Conservation (phyloP, 78 protist genomes). For the Planoprotostelium fungivorum region DNA sequence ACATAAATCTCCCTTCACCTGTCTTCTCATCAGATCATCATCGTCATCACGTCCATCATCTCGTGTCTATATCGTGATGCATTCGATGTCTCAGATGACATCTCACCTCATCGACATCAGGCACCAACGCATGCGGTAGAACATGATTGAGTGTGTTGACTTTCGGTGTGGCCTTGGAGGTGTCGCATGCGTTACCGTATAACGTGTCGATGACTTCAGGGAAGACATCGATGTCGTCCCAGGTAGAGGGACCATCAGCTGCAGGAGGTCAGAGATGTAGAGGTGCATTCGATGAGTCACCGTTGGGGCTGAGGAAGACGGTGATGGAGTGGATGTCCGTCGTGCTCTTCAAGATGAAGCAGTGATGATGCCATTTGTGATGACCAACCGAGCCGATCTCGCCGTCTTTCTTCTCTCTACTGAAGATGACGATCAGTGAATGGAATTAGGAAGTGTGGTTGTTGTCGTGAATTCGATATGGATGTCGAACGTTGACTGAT, state of each 20-base stretch:
- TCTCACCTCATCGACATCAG: not conserved
- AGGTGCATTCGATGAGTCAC: not conserved
- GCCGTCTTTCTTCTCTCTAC: not conserved
- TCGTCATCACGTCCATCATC: too few species aligned
- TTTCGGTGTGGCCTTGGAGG: not conserved
- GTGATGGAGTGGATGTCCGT: not conserved
- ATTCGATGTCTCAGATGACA: not conserved
- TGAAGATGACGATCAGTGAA: too few species aligned
- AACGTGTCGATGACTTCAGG: not conserved
- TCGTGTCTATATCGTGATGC: not conserved
- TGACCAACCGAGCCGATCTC: not conserved
- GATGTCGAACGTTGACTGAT: too few species aligned
- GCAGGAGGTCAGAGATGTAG: not conserved
- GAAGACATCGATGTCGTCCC: not conserved
- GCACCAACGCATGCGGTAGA: not conserved
- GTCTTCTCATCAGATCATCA: too few species aligned
- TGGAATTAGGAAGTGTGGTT: too few species aligned
- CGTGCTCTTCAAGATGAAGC: not conserved
- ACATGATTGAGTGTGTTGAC: not conserved
- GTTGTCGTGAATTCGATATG: too few species aligned
- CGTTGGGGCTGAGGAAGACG: not conserved
- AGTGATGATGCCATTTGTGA: not conserved
- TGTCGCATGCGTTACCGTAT: not conserved
- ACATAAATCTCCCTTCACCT: not conserved
- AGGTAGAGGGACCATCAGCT: too few species aligned